Conservation (phyloP, 1,284 basidiomycete species). For the Ceratobasidium sp. region DNA sequence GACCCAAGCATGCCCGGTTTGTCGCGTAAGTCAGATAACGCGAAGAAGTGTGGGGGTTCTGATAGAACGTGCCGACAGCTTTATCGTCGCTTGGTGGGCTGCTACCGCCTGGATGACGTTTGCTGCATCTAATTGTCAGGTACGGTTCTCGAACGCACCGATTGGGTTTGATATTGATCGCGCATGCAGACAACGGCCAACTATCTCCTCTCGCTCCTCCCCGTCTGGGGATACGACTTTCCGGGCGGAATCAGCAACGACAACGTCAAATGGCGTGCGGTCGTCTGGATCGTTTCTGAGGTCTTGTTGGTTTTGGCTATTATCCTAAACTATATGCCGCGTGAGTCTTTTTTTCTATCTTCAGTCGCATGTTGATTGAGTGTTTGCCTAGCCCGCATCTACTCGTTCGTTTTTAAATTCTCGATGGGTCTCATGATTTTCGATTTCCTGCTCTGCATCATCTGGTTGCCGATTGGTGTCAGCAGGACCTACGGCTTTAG, state of each 20-base stretch:
- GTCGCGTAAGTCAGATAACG: constrained; percentile 58
- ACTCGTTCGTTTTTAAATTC: constrained; percentile 78
- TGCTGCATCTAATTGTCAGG: constrained; percentile 83
- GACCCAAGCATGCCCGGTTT: constrained; percentile 82
- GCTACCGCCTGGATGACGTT: constrained; percentile 92
- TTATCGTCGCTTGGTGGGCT: constrained; percentile 89
- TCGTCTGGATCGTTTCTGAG: constrained; percentile 85
- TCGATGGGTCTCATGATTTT: constrained; percentile 77
- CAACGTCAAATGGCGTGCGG: constrained; percentile 83
- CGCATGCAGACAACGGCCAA: constrained; percentile 77
- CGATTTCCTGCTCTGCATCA: constrained; percentile 84
- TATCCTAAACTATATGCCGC: constrained; percentile 84
- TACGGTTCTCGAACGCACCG: constrained; percentile 51
- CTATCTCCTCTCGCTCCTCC: constrained; percentile 81
- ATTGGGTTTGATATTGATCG: background rate
- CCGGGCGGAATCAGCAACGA: constrained; percentile 75
- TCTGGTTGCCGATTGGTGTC: constrained; percentile 90
- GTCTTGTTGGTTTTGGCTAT: constrained; percentile 72
- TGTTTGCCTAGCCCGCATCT: constrained; percentile 57
- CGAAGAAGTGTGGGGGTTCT: background rate
- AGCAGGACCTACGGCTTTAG: constrained; percentile 86
- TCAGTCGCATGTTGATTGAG: background rate
- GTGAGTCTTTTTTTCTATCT: constrained; percentile 54
- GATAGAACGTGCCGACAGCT: constrained; percentile 56
- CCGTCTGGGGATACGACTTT: constrained; percentile 81